These are phyloP conservation scores for Nitzschia sp. DNA, from an alignment of 108 stramenopile species.

Conservation along the genomic window DNA sequence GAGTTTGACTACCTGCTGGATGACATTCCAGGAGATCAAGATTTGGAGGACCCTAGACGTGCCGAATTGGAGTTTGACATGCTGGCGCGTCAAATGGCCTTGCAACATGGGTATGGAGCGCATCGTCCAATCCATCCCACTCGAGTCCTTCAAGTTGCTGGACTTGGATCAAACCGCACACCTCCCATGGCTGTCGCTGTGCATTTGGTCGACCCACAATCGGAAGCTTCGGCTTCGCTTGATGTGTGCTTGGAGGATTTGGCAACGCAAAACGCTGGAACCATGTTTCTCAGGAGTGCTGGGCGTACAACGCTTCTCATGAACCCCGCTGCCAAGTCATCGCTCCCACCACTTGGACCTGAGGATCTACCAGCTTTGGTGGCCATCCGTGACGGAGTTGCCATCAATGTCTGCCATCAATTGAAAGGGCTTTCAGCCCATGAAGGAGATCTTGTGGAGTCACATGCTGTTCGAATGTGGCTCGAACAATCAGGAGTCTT, in stretches of 20 bases:
- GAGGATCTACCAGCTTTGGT: constrained; percentile 69
- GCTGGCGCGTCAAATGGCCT: constrained; percentile 43
- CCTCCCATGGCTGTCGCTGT: constrained; percentile 41
- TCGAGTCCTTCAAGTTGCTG: constrained; percentile 61
- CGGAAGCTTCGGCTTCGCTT: constrained; percentile 56
- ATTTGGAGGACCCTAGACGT: constrained; percentile 51
- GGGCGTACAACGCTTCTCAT: constrained; percentile 52
- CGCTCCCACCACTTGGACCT: constrained; percentile 29
- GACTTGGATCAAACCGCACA: constrained; percentile 28
- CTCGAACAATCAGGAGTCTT: constrained; percentile 66
- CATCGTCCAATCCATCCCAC: constrained; percentile 77
- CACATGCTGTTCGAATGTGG: constrained; percentile 59
- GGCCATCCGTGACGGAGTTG: constrained; percentile 65
- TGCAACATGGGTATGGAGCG: constrained; percentile 74
- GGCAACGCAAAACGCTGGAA: constrained; percentile 42
- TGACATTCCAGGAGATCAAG: constrained; percentile 46
- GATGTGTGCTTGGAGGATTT: constrained; percentile 71
- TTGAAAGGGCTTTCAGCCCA: constrained; percentile 40
- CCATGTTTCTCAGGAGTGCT: constrained; percentile 64
- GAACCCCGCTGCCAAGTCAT: constrained; percentile 30
- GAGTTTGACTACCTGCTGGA: constrained; percentile 86
- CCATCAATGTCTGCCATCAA: constrained; percentile 50
- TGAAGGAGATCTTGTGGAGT: constrained; percentile 36
- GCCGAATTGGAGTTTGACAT: constrained; percentile 64
- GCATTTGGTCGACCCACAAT: constrained; percentile 70